Evolutionary conservation across 2,329 filamentous ascomycete species (phyloP), one percentile per base, ranked within the genome.

Genomic region (Aspergillus transmontanensis): DNA sequence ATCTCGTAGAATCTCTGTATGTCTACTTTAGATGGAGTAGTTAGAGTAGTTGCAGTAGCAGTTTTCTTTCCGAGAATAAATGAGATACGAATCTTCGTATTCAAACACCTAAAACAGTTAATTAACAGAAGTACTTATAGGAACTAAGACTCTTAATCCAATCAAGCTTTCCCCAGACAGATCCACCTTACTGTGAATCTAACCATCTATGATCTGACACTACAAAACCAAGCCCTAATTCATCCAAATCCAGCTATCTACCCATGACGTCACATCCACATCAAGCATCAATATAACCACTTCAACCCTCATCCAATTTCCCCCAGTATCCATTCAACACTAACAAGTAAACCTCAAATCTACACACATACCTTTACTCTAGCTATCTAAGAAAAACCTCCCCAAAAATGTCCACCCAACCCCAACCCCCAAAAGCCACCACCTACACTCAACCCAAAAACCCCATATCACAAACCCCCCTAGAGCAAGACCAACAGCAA

Each of bases 381-480:
- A 16, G 0, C 34, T 2, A 36, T 1, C 12, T 3, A 16, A 16
- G 5, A 36, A 5, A 12, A 4, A 10, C 34, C 1, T 69, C 72
- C 63, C 68, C 70, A 16, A 46, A 46, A 26, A 46, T 46, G 45
- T 26, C 45, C n/a, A 23, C 45, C 21, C 45, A 16, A 23, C 57
- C 69, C 26, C 75, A 78, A 66, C 76, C 76, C 4, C 72, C 75
- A 23, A 76, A 77, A 66, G 60, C 73, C 73, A 68, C 73, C 4
- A 65, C 71, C 50, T 78, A 78, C 65, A 65, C 66, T 39, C 74
- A 77, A 65, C 30, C 71, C 57, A 62, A 64, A 12, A 78, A 78
- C 57, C 76, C 76, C n/a, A 64, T 78, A 7, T 69, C 73, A 5
- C 74, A 75, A 14, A 71, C 61, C 9, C 72, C 74, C 45, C 61